These are phyloP conservation scores for Hanseniaspora pseudoguilliermondii DNA, from an alignment of 805 yeast species.

Conservation along the genomic window DNA sequence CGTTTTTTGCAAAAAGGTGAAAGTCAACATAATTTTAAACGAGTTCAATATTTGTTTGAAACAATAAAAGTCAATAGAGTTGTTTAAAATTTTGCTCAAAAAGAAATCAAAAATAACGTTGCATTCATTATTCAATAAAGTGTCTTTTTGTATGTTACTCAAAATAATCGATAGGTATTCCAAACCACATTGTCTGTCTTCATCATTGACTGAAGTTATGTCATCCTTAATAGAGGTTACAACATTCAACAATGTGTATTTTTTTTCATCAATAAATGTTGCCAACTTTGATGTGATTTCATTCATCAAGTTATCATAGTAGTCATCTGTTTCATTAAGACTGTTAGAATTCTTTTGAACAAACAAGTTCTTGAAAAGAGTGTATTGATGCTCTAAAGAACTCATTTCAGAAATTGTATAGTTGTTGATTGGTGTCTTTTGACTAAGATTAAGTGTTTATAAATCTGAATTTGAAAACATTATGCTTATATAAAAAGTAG, in stretches of 20 bases:
- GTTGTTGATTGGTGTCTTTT: not conserved
- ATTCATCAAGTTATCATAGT: slow-evolving; percentile 1
- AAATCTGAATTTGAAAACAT: not conserved
- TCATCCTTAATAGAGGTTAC: slow-evolving; percentile 48
- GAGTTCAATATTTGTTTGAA: slow-evolving; percentile 43
- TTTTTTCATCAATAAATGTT: slow-evolving; percentile 14
- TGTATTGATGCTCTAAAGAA: slow-evolving; percentile 5
- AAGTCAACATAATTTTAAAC: slow-evolving; percentile 39
- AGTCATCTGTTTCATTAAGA: not conserved
- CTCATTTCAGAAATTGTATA: not conserved
- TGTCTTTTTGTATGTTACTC: slow-evolving; percentile 20
- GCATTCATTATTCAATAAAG: slow-evolving; percentile 30
- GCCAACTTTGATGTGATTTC: slow-evolving; percentile 1
- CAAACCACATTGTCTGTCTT: slow-evolving; percentile 39
- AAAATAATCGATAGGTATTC: slow-evolving; percentile 33
- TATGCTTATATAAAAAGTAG: not conserved
- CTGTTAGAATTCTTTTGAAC: not conserved
- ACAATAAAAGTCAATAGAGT: slow-evolving; percentile 42
- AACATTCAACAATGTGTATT: slow-evolving; percentile 36
- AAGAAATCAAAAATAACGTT: slow-evolving; percentile 39
- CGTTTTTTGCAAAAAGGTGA: slow-evolving; percentile 27
- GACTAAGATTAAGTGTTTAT: not conserved
- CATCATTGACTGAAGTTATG: slow-evolving; percentile 47
- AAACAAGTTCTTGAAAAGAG: not conserved
- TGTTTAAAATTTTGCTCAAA: slow-evolving; percentile 38